Evolutionary conservation across 2,329 filamentous ascomycete species (phyloP).

Genomic region (Thelonectria blattea): DNA sequence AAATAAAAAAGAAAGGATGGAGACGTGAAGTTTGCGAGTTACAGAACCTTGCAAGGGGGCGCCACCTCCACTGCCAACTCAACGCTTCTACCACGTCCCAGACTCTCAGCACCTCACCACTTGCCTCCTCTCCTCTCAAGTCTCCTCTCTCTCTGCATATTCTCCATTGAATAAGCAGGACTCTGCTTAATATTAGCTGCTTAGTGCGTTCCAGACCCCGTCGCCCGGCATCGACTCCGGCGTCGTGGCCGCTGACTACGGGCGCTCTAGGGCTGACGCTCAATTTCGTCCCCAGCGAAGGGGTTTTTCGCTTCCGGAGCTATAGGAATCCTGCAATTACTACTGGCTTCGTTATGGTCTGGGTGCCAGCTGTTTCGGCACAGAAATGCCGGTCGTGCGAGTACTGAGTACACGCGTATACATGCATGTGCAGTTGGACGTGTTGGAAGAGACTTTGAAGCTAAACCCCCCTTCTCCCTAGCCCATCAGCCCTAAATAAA

Average conservation of each 20-base stretch:
- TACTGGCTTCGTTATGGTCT: not conserved
- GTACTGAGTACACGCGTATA: not conserved
- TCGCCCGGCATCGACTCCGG: not conserved
- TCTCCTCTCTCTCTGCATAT: too few species aligned
- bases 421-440: too few species aligned
- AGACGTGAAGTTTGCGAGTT: not conserved
- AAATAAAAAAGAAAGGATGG: not conserved
- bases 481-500: too few species aligned
- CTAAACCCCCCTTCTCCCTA: too few species aligned
- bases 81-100: not conserved
- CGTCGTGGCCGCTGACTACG: not conserved
- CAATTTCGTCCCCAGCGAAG: not conserved
- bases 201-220: not conserved
- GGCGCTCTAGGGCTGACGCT: not conserved
- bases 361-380: not conserved
- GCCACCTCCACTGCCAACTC: not conserved
- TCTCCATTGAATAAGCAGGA: slow-evolving; percentile 1
- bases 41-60: not conserved
- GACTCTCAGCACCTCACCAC: not conserved
- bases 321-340: not conserved
- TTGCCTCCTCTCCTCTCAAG: not conserved
- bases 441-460: too few species aligned
- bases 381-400: not conserved
- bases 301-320: not conserved
- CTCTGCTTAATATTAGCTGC: not conserved